Percentiles rank a stretch among this genome's conserved stretches.
These are phyloP conservation scores for Eucalyptus regnans DNA, from an alignment of 345 rosid genomes.

Conservation along the genomic window DNA sequence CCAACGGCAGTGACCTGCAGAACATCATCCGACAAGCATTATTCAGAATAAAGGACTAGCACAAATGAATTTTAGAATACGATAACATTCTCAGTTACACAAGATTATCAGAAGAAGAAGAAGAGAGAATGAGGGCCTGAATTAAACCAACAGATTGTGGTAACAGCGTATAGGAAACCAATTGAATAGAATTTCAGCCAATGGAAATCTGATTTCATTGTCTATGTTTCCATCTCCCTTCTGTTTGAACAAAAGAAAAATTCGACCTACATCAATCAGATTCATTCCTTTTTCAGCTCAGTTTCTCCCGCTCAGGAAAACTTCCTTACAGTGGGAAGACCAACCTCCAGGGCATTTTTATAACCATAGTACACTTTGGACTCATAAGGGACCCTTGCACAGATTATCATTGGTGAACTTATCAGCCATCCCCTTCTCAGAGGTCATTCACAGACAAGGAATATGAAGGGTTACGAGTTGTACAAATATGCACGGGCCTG, in stretches of 20 bases:
- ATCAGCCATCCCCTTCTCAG: not conserved
- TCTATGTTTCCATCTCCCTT: not conserved
- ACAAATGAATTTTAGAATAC: not conserved
- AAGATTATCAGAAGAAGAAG: not conserved
- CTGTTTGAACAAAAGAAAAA: not conserved
- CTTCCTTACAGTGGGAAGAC: not conserved
- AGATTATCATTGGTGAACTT: not conserved
- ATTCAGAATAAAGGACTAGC: not conserved
- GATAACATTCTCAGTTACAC: not conserved
- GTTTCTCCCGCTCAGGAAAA: not conserved
- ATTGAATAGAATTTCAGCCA: not conserved
- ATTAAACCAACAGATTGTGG: not conserved
- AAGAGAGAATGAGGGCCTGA: not conserved
- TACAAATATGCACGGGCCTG: not conserved
- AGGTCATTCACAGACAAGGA: not conserved
- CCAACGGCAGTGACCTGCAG: constrained; percentile 94
- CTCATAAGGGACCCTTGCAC: not conserved
- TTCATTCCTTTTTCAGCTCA: not conserved
- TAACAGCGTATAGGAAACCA: not conserved
- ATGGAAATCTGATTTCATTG: not conserved
- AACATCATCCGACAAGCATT: not conserved
- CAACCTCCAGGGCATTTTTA: not conserved
- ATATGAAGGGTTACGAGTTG: not conserved
- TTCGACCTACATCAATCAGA: not conserved
- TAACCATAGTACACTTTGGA: not conserved